Evolutionary conservation across 2,329 filamentous ascomycete genomes (phyloP).

Genomic region (Exserohilum rostratum): DNA sequence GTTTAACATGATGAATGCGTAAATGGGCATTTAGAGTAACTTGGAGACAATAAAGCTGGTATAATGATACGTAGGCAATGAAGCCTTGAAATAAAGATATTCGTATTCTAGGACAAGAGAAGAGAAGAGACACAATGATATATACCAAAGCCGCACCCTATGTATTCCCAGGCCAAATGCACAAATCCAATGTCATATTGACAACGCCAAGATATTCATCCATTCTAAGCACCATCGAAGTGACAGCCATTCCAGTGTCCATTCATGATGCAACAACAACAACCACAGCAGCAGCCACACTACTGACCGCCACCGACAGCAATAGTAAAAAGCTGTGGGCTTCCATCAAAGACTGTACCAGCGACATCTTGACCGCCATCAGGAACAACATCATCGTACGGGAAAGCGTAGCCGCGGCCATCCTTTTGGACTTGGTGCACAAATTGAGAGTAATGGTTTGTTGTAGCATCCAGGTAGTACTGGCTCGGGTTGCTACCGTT

Average conservation of each 20-base stretch:
- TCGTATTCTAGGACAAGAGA: too few species aligned
- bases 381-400: constrained; percentile 71
- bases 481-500: constrained; percentile 38
- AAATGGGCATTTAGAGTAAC: too few species aligned
- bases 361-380: constrained; percentile 61
- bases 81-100: too few species aligned
- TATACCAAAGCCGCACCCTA: neutral
- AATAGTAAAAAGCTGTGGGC: constrained; percentile 55
- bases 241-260: neutral
- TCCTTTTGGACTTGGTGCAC: constrained; percentile 67
- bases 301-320: constrained; percentile 52
- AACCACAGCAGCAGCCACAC: neutral
- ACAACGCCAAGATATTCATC: neutral
- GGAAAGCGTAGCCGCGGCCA: constrained; percentile 67
- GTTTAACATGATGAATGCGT: too few species aligned
- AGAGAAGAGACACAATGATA: neutral
- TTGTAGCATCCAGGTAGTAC: constrained; percentile 47
- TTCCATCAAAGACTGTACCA: constrained; percentile 57
- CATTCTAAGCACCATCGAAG: neutral
- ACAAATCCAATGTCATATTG: neutral
- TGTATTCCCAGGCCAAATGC: too few species aligned
- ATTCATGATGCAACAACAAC: neutral
- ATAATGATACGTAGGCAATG: too few species aligned
- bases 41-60: too few species aligned
- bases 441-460: constrained; percentile 65